phyloP scores from a whole-genome alignment of 805 yeast genomes.

The Yarrowia keelungensis region DNA sequence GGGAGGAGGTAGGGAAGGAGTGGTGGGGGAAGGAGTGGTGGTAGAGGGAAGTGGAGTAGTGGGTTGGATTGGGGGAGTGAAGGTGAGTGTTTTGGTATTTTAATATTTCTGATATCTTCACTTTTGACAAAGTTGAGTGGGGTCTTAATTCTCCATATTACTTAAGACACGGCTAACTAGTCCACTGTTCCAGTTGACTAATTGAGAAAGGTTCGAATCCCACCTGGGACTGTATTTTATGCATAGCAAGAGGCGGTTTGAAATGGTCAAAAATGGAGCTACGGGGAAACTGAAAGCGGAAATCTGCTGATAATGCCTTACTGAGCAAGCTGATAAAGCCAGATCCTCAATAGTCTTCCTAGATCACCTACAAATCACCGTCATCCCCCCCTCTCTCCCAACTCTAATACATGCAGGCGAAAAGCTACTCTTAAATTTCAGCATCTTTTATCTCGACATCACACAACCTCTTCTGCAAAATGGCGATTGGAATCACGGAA shows the following conservation, averaged over 20 bases:
- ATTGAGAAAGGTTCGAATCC: not conserved
- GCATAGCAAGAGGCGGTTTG: not conserved
- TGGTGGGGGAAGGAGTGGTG: not conserved
- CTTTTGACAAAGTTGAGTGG: no score
- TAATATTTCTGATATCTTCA: no score
- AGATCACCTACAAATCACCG: no score
- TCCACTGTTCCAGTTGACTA: no score
- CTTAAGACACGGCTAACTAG: no score
- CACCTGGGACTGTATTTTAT: not conserved
- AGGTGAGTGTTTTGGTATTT: no score
- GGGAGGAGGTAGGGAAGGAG: not conserved
- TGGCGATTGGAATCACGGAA: conserved; percentile 52
- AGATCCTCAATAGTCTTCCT: no score
- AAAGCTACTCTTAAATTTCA: conserved; percentile 30
- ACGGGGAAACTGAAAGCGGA: no score
- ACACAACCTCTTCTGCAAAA: not conserved
- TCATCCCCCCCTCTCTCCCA: not conserved
- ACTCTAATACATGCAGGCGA: conserved; percentile 15
- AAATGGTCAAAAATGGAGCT: not conserved
- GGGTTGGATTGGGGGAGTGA: no score
- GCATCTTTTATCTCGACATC: not conserved
- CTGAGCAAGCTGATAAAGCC: no score
- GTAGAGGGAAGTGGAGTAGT: not conserved
- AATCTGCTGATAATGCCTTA: not conserved
- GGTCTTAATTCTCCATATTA: no score